Conservation (phyloP, 2,329 filamentous ascomycete genomes). For the Epichloe sp. region DNA sequence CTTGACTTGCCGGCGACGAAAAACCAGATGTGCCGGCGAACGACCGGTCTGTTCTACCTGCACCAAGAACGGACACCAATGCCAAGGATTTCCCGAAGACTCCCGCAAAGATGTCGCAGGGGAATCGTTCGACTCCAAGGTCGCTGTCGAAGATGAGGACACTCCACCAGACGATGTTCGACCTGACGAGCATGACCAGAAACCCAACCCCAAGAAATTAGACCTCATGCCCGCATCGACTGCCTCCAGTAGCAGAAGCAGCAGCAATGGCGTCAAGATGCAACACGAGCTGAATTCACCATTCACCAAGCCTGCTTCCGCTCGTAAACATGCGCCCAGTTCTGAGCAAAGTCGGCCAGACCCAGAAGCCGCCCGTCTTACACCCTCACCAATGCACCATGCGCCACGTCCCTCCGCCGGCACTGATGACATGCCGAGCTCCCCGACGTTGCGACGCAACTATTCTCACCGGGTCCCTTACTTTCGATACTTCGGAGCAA, state of each 20-base stretch:
- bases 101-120: constrained; percentile 29
- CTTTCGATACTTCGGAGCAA: constrained; percentile 82
- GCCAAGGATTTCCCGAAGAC: constrained; percentile 51
- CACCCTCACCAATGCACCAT: constrained; percentile 7
- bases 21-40: constrained; percentile 63
- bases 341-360: background rate
- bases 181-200: constrained; percentile 3
- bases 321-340: background rate
- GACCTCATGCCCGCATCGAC: background rate
- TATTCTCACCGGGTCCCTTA: constrained; percentile 64
- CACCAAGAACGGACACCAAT: constrained; percentile 55
- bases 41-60: constrained; percentile 61
- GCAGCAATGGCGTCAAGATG: background rate
- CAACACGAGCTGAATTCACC: background rate
- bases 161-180: constrained; percentile 1
- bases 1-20: constrained; percentile 61
- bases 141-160: constrained; percentile 6
- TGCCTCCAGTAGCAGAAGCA: background rate
- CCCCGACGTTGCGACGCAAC: constrained; percentile 34
- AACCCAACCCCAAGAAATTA: background rate
- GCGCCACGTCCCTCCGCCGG: constrained; percentile 5
- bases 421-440: constrained; percentile 18
- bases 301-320: background rate
- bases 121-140: constrained; percentile 10
- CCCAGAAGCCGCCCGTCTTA: background rate